Conservation (phyloP, 768 basidiomycete species). For the Calocybe gangraenosa region DNA sequence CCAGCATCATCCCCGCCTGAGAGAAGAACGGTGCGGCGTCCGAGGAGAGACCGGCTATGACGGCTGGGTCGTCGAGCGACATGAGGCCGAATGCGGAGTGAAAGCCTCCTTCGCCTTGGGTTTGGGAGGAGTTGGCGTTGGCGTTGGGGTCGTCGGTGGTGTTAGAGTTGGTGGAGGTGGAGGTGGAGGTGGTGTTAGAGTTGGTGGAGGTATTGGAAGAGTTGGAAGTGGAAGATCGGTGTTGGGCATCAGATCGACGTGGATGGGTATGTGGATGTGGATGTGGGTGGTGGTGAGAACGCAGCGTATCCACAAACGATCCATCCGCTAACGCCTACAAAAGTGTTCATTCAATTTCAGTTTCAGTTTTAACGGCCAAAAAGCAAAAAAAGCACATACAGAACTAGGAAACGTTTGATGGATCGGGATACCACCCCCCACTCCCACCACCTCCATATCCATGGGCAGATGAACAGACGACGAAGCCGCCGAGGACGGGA, state of each 20-base stretch:
- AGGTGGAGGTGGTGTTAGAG: neutral
- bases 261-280: conserved; percentile 2
- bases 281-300: no score
- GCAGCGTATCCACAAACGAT: neutral
- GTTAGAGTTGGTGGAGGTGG: neutral
- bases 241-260: neutral
- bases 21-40: conserved; percentile 66
- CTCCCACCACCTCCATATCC: conserved; percentile 13
- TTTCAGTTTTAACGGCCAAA: no score
- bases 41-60: conserved; percentile 54
- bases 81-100: conserved; percentile 70
- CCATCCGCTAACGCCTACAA: neutral
- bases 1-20: conserved; percentile 9
- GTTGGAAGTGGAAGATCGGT: neutral
- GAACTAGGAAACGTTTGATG: conserved; percentile 9
- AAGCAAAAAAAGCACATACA: neutral
- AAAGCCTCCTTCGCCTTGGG: conserved; percentile 36
- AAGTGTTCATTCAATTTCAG: no score
- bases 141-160: neutral
- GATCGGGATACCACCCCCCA: neutral
- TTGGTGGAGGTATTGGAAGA: neutral
- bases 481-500: conserved; percentile 51
- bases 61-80: conserved; percentile 70
- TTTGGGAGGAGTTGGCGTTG: conserved; percentile 4
- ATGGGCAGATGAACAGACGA: conserved; percentile 49